Evolutionary conservation across 495 filamentous ascomycete species (phyloP), one percentile per base, ranked within the genome.

Genomic region (Bryoglossum gracile): DNA sequence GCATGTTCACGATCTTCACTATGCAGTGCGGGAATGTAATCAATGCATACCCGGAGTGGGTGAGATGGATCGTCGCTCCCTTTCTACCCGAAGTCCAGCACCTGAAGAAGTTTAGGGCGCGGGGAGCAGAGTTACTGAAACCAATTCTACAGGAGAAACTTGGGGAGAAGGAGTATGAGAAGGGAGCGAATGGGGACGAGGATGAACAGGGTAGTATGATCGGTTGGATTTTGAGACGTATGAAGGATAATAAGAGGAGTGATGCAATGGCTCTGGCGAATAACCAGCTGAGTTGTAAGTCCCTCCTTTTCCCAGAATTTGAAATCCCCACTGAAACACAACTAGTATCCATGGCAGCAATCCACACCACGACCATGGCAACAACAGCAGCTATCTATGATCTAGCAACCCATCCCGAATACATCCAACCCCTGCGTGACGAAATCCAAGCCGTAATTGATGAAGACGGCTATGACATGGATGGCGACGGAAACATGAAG

Each of bases 1-100:
- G 80, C 53, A 72, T 70, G 26, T 84, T 77, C 58, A 78, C 81
- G 4, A 50, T 78, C 17, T 67, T 79, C 37, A 48, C 74, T 50
- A 55, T 64, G 65, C 43, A 56, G 34, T 64, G 62, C 11, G 54
- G 51, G 23, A 17, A 34, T 11, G 63, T 61, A n/a, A 45, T 70
- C 3, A 56, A 62, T 10, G 16, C 37, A 8, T 62, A 68, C 45
- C 47, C 40, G 2, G 54, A 52, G 1, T 66, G 62, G 60, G 43
- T 62, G 11, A 58, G 68, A 0, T 58, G 59, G 4, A 39, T 70
- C 24, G 36, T 65, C 2, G 65, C 56, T 0, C 51, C 53, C 17
- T 62, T 62, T 0, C 50, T 68, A 0, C 11, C 33, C 4, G 51
- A 54, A 19, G 42, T 65, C 60, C 24, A 61, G 60, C 21, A 57